Percentiles rank a stretch among this genome's conserved stretches.
Evolutionary conservation across 306 rosid genomes (phyloP).

Genomic region (Rosa chinensis): DNA sequence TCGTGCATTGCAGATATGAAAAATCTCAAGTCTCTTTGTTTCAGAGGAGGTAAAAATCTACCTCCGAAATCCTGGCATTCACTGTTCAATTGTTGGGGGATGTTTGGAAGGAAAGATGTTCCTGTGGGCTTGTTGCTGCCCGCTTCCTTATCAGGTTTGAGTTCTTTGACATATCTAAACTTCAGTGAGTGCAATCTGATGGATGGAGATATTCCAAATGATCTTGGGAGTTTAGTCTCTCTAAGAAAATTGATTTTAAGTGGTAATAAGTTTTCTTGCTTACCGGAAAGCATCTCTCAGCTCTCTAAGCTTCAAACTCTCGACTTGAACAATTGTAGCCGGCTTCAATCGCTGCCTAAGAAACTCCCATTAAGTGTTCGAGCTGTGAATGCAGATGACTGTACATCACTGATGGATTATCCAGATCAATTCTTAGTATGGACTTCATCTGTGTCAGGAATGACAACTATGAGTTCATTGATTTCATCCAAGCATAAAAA

Average conservation of each 20-base stretch:
- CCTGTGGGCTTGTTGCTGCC: conserved; percentile 15
- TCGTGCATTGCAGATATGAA: conserved; percentile 9
- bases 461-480: neutral
- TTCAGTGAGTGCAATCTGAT: conserved; percentile 22
- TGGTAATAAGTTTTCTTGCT: conserved; percentile 3
- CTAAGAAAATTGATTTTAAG: conserved; percentile 9
- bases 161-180: conserved; percentile 6
- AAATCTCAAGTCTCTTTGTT: conserved; percentile 15
- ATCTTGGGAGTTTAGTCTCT: conserved; percentile 19
- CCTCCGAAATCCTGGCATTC: too few relatives aligned
- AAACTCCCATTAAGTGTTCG: conserved; percentile 20
- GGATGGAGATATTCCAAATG: conserved; percentile 24
- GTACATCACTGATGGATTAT: neutral
- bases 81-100: conserved; percentile 1
- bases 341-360: conserved; percentile 8
- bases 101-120: neutral
- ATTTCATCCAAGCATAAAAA: neutral
- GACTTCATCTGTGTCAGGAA: neutral
- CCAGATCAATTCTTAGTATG: neutral
- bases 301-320: conserved; percentile 20
- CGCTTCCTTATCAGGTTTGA: neutral
- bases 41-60: too few relatives aligned
- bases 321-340: conserved; percentile 10
- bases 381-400: conserved; percentile 7
- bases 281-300: conserved; percentile 19